A percentile compares a stretch with the other conserved stretches of the same genome.
Evolutionary conservation across 2,329 filamentous ascomycete genomes (phyloP).

Genomic region (Beauveria caledonica): DNA sequence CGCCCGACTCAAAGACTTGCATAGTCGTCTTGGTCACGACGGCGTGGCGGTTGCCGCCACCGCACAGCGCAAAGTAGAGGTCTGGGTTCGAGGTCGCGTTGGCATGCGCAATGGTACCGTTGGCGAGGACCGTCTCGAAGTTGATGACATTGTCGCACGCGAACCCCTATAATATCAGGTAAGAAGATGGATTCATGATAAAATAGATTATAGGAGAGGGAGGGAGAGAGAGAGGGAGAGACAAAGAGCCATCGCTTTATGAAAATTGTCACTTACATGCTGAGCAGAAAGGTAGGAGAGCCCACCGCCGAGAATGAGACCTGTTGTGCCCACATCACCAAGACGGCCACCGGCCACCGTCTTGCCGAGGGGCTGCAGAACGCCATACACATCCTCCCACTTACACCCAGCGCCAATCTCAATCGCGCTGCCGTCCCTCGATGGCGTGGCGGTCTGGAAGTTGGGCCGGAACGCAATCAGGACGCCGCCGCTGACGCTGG

Average conservation of each 20-base stretch:
- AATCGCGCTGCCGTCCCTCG: conserved; percentile 23
- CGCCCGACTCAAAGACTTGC: conserved; percentile 7
- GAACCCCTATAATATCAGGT: conserved; percentile 22
- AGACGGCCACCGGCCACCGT: conserved; percentile 25
- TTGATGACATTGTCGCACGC: conserved; percentile 31
- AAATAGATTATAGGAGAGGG: background rate
- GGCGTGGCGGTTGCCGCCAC: conserved; percentile 40
- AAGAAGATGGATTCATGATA: background rate
- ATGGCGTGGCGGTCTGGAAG: conserved; percentile 9
- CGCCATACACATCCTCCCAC: conserved; percentile 30
- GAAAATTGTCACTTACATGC: conserved; percentile 16
- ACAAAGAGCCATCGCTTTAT: background rate
- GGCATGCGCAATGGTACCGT: conserved; percentile 32
- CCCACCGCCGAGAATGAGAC: conserved; percentile 21
- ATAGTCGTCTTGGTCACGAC: conserved; percentile 21
- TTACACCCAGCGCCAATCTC: conserved; percentile 30
- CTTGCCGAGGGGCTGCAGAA: conserved; percentile 25
- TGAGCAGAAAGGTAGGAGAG: conserved; percentile 23
- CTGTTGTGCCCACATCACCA: conserved; percentile 21
- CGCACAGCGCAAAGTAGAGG: conserved; percentile 36
- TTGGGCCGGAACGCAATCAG: conserved; percentile 28
- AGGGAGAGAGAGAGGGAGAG: background rate
- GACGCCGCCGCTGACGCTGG: conserved; percentile 27
- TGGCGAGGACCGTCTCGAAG: conserved; percentile 35
- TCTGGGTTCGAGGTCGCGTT: conserved; percentile 28